Evolutionary conservation across 352 stramenopile genomes (phyloP).

Genomic region (Globisporangium megalacanthum): DNA sequence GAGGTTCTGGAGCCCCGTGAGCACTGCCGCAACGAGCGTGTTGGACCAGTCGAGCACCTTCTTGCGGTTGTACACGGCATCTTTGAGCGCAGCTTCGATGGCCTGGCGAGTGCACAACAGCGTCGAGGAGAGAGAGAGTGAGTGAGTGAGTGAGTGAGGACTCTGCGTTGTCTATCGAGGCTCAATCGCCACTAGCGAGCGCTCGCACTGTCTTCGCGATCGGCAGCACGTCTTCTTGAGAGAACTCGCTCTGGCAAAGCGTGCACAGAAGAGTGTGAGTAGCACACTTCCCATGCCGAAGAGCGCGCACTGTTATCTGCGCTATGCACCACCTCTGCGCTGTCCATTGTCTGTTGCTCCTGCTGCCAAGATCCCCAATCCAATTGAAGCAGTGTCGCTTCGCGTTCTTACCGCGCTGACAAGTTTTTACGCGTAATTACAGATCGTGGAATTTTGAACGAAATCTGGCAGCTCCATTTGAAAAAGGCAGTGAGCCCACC

Average conservation of each 20-base stretch:
- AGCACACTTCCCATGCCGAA: too few species aligned
- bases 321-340: slow-evolving; percentile 33
- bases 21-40: slow-evolving; percentile 68
- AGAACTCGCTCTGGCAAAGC: slow-evolving; percentile 58
- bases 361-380: too few species aligned
- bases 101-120: slow-evolving; percentile 21
- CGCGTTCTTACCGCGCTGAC: neutral
- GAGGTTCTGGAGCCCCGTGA: slow-evolving; percentile 78
- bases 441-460: too few species aligned
- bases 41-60: slow-evolving; percentile 86
- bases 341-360: slow-evolving; percentile 27
- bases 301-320: too few species aligned
- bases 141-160: neutral
- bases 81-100: slow-evolving; percentile 72
- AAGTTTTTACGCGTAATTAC: too few species aligned
- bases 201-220: slow-evolving; percentile 55
- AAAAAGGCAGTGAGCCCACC: too few species aligned
- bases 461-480: too few species aligned
- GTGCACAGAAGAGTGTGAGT: neutral
- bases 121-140: too few species aligned
- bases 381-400: neutral
- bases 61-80: slow-evolving; percentile 83
- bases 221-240: slow-evolving; percentile 66
- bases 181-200: neutral
- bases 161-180: neutral